phyloP scores from a whole-genome alignment of 495 filamentous ascomycete genomes.

The Annulohypoxylon nitens region DNA sequence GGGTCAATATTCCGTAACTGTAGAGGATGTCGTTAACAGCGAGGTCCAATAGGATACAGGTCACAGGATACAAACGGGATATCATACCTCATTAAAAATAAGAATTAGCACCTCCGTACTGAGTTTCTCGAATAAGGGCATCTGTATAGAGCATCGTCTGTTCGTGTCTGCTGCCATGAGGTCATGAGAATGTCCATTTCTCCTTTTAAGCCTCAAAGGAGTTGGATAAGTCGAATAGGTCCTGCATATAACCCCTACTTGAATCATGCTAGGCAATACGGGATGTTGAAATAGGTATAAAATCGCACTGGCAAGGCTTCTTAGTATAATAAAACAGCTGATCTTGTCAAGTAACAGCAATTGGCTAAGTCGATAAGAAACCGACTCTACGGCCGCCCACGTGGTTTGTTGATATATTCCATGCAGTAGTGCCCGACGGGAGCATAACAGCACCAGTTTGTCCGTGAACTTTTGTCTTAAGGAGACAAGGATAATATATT shows the following conservation, averaged over 20 bases:
- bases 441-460: too few species aligned
- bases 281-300: constrained; percentile 18
- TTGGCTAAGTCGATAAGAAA: too few species aligned
- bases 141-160: not conserved
- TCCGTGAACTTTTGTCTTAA: not conserved
- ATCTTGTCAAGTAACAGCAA: too few species aligned
- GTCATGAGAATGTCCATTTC: not conserved
- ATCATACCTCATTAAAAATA: constrained; percentile 47
- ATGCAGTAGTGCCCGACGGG: too few species aligned
- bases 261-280: constrained; percentile 19
- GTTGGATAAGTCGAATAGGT: constrained; percentile 4
- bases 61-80: not conserved
- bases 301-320: not conserved
- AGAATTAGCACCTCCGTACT: constrained; percentile 48
- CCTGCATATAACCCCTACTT: not conserved
- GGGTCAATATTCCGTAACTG: constrained; percentile 44
- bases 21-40: constrained; percentile 12
- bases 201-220: not conserved
- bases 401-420: too few species aligned
- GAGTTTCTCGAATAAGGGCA: constrained; percentile 37
- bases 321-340: too few species aligned
- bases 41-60: not conserved
- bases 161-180: constrained; percentile 33
- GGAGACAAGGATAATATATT: constrained; percentile 6
- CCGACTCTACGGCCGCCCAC: too few species aligned